Percentiles rank a stretch among this genome's conserved stretches.
These are phyloP conservation scores for Pleurotus ostreatus DNA, from an alignment of 768 basidiomycete species.

Conservation along the genomic window DNA sequence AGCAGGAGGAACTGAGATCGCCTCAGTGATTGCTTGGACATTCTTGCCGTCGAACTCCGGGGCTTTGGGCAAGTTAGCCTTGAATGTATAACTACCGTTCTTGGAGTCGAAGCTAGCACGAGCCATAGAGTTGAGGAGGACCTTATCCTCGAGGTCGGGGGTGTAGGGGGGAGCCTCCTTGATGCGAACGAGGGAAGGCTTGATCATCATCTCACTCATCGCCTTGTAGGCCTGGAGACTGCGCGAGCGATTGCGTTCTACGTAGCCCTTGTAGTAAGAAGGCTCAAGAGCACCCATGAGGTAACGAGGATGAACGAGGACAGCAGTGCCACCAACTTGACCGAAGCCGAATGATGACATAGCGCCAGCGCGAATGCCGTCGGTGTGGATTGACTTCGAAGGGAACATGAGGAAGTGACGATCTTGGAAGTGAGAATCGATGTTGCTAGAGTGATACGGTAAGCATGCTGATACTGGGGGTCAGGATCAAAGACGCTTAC, in stretches of 20 bases:
- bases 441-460: constrained; percentile 54
- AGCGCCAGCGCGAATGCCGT: constrained; percentile 82
- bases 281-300: constrained; percentile 83
- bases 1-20: constrained; percentile 33
- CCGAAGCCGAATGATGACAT: constrained; percentile 99
- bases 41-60: constrained; percentile 61
- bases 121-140: constrained; percentile 90
- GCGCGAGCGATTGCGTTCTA: constrained; percentile 59
- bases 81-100: constrained; percentile 84
- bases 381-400: constrained; percentile 92
- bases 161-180: constrained; percentile 91
- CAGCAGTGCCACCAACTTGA: constrained; percentile 92
- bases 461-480: not conserved
- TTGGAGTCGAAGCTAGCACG: constrained; percentile 79
- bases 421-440: constrained; percentile 88
- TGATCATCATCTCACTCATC: constrained; percentile 95
- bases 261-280: constrained; percentile 75
- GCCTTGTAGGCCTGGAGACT: constrained; percentile 76
- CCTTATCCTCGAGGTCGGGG: constrained; percentile 79
- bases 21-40: constrained; percentile 56
- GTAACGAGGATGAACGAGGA: constrained; percentile 88
- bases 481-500: constrained; percentile 43
- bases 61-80: constrained; percentile 51
- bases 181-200: constrained; percentile 89
- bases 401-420: constrained; percentile 95